These are phyloP conservation scores for Chrysochromulina tobinii DNA, from an alignment of 78 protist species.

Conservation along the genomic window DNA sequence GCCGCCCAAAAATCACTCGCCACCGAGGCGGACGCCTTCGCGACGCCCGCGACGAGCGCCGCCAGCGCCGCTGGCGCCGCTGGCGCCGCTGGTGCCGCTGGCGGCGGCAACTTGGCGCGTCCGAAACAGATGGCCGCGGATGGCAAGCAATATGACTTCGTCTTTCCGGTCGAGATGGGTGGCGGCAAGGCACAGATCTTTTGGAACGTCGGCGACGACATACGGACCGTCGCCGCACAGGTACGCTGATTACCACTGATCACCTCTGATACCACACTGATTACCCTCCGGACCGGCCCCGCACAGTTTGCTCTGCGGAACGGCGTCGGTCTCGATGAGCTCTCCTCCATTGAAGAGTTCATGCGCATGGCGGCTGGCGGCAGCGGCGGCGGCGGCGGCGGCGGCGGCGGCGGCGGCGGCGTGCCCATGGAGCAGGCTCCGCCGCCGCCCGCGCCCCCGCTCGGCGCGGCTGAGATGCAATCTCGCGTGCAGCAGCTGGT, in stretches of 20 bases:
- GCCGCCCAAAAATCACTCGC: too few species aligned
- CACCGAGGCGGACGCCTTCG: too few species aligned
- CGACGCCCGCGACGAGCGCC: too few species aligned
- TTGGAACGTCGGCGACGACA: neutral
- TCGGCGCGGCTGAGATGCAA: too few species aligned
- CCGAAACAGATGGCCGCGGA: neutral
- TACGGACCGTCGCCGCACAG: neutral
- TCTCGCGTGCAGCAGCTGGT: neutral
- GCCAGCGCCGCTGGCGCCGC: neutral
- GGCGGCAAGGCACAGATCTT: neutral
- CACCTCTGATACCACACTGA: too few species aligned
- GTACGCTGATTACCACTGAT: neutral
- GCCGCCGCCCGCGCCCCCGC: neutral
- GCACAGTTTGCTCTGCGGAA: neutral
- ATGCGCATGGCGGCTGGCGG: neutral
- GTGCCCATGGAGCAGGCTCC: neutral
- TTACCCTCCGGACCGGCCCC: too few species aligned
- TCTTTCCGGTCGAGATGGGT: neutral
- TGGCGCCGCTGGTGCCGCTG: neutral
- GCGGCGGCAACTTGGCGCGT: neutral
- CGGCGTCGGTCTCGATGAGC: neutral
- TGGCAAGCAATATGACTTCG: neutral
- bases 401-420: neutral
- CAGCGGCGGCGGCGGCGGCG: neutral
- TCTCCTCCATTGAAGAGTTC: neutral